Base-by-base conservation (phyloP, 768 basidiomycete species). In the Suillus sp. region DNA sequence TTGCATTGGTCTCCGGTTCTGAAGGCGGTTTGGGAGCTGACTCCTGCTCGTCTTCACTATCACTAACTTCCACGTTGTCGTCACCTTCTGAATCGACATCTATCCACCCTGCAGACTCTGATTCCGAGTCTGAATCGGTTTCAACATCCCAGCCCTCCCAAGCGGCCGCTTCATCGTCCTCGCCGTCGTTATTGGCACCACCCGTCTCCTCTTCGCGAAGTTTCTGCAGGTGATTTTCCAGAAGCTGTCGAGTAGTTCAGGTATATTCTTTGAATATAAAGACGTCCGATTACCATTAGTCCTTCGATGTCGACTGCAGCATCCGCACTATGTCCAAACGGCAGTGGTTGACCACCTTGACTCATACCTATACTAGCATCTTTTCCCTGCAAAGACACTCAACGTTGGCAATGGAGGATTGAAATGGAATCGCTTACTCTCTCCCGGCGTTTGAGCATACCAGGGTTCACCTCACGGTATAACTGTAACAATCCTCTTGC, bases 391-490 rank as follows among this genome's bases (percentile, higher is more conserved):
- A 50, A 30, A 27, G 14, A 40, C 25, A 40, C 60, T 68, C 62
- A 67, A 51, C 42, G 8, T 57, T 2, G 13, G 27, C 27, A 25
- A 27, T 14, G 3, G 11, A 35, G 54, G 60, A 11, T 62, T 22
- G 20, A 37, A 56, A 13, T 48, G 20, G 53, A 61, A 42, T 35
- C 27, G 72, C 88, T 59, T 66, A 93, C 92, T 68, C 95, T 79
- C 72, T 99, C 96, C 62, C 93, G 81, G 66, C 87, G 82, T 76
- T 94, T 96, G 69, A 99, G 80, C 85, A 99, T 84, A 8, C 86
- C 88, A 1, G 97, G 97, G 74, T 98, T 97, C 63, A 96, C 92
- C 70, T 99, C 96, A n/a, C 97, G 83, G 79, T 92, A 99, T 18
- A 99, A 79, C 72, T 91, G 92, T 59, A 99, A 77, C 54, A 99